Conservation (phyloP, 148 eudicot species). For the Rhododendron ovatum region DNA sequence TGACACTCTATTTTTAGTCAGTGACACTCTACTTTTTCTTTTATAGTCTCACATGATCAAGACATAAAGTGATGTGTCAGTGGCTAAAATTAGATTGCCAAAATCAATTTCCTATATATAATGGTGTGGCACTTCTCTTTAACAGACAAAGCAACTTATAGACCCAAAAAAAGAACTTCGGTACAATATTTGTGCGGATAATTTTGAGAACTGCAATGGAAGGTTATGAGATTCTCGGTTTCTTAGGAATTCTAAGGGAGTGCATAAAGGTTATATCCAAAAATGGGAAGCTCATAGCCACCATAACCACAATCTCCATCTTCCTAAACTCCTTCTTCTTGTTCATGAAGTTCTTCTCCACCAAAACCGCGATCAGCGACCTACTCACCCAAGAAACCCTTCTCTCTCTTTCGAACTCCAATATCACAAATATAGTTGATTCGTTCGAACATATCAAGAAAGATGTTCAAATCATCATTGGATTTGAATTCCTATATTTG, state of each 20-base stretch:
- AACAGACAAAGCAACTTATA: neutral
- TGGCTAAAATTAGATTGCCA: too few relatives aligned
- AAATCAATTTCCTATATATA: neutral
- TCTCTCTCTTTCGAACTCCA: neutral
- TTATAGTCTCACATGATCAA: too few relatives aligned
- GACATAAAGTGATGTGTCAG: too few relatives aligned
- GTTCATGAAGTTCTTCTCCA: neutral
- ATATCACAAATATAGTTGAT: too few relatives aligned
- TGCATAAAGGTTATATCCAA: constrained; percentile 13
- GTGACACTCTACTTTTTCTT: too few relatives aligned
- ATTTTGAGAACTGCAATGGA: neutral
- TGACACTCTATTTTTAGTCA: too few relatives aligned
- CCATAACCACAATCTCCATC: constrained; percentile 7
- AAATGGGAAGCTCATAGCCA: constrained; percentile 20
- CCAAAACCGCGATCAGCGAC: neutral
- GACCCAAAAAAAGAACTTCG: neutral
- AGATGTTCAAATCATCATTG: neutral
- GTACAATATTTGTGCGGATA: neutral
- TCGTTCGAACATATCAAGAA: neutral
- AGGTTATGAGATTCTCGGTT: neutral
- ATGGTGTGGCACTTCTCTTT: neutral
- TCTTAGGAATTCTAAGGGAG: constrained; percentile 18
- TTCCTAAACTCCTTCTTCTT: neutral
- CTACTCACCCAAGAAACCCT: neutral
- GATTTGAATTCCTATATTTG: neutral